Base-by-base conservation (phyloP, 768 basidiomycete species). In the Mycena galopus region DNA sequence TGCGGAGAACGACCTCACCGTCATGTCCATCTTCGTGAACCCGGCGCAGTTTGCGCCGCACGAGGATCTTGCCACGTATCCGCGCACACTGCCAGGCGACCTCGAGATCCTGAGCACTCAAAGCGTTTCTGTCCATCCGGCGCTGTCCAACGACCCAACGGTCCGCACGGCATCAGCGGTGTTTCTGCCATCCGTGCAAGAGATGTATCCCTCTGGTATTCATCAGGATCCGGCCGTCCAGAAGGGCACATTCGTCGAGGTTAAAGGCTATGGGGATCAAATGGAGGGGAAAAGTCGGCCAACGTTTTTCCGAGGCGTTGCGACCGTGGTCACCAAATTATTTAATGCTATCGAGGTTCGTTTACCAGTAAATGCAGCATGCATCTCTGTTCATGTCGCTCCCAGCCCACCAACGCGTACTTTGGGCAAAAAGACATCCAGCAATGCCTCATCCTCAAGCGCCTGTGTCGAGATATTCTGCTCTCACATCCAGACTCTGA, bases 361-460 rank as follows among this genome's bases (percentile, higher is more conserved):
- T 78, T 17, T n/a, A 33, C 64, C 19, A n/a, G 71, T 58, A 29
- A 76, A 71, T 29, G n/a, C 39, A 53, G 14, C 30, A 3, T 19
- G 53, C 23, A 30, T 55, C 35, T 9, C 55, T 23, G 60, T 32
- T 60, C 33, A 66, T 17, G 47, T 11, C 30, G 23, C 33, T 37
- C 17, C n/a, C 80, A 97, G 96, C 97, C 97, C 7, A 94, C 94
- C 55, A 90, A 92, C 74, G 92, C 94, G 25, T 98, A 99, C 81
- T 98, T 99, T 73, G 97, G 98, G 1, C 97, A 99, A 82, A 99
- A 99, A 80, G 97, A 99, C 79, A 98, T 99, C 65, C 98, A 99
- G 79, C 98, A 99, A 80, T 96, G 94, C 0, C 84, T 98, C 19
- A 83, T 99, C 55, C 86, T 99, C 35, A 92, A 93, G 37, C 90